Evolutionary conservation across 1,284 basidiomycete species (phyloP), one percentile per base, ranked within the genome.

Genomic region (Ceratobasidium sp.): DNA sequence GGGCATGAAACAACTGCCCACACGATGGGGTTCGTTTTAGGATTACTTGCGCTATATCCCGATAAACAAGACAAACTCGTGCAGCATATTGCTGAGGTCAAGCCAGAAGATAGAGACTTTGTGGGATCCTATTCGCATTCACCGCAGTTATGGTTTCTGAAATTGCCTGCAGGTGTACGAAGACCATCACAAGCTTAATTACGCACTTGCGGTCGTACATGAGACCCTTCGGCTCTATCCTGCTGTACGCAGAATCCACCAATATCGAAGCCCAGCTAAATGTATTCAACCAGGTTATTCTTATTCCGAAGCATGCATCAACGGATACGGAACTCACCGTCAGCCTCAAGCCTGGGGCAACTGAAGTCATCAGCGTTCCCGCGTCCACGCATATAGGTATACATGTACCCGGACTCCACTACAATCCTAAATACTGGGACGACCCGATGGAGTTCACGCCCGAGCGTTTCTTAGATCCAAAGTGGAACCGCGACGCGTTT

Each of bases 361-460:
- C 47, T 45, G n/a, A 60, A 60, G 53, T 33, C n/a, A 50, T 64
- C 41, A 47, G 19, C 9, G 62, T 64, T 14, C 62, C 62, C 6
- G 47, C 36, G 5, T 45, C 41, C 7, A 50, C 33, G 8, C 47
- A 36, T 15, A 24, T 24, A 47, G 22, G 11, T 17, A 24, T 64
- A 5, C 22, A 9, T 24, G 14, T 33, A 29, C 11, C 47, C 27
- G 41, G 62, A 15, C 19, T 64, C 11, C 62, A 64, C 36, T 64
- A 64, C 27, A 44, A 47, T 29, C 62, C 14, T 14, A 47, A 11
- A 56, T 73, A 78, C 71, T 81, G 80, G 79, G 29, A 65, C 17
- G 76, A 80, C 29, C 75, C 79, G 2, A 56, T 74, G 24, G 67
- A 74, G 1, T 82, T 78, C 76, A 74, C 79, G 60, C 81, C 81